phyloP scores from a whole-genome alignment of 192 early-diverging fungal species.

The Jimgerdemannia flammicorona region DNA sequence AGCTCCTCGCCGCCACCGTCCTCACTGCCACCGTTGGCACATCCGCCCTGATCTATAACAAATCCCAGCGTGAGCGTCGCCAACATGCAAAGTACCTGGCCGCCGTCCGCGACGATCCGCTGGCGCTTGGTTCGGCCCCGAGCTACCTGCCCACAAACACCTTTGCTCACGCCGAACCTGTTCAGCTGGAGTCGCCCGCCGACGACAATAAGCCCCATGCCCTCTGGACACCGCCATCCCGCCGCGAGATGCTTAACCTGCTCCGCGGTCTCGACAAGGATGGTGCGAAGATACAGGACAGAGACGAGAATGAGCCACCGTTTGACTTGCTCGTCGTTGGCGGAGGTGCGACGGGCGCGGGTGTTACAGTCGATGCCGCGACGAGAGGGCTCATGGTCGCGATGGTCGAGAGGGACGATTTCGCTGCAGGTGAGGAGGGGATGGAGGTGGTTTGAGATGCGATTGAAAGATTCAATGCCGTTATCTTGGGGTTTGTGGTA shows the following conservation, averaged over 20 bases:
- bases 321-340: slow-evolving; percentile 93
- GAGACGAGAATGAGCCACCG: slow-evolving; percentile 31
- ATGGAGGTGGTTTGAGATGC: neutral
- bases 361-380: slow-evolving; percentile 88
- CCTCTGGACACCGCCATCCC: slow-evolving; percentile 73
- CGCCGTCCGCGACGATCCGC: neutral
- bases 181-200: slow-evolving; percentile 8
- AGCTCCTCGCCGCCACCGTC: slow-evolving; percentile 15
- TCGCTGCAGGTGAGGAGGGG: slow-evolving; percentile 62
- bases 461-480: neutral
- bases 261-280: slow-evolving; percentile 54
- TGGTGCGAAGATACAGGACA: slow-evolving; percentile 28
- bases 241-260: slow-evolving; percentile 65
- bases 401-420: slow-evolving; percentile 95
- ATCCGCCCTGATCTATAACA: slow-evolving; percentile 9
- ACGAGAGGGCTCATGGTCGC: slow-evolving; percentile 91
- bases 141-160: neutral
- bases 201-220: slow-evolving; percentile 46
- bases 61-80: slow-evolving; percentile 7
- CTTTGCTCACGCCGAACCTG: slow-evolving; percentile 2
- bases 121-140: slow-evolving; percentile 5
- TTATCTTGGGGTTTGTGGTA: neutral
- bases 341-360: slow-evolving; percentile 93
- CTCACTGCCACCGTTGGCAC: slow-evolving; percentile 14
- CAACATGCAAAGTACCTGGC: slow-evolving; percentile 13